Conservation (phyloP, 78 protist genomes). For the Trichosphaerium sp. region DNA sequence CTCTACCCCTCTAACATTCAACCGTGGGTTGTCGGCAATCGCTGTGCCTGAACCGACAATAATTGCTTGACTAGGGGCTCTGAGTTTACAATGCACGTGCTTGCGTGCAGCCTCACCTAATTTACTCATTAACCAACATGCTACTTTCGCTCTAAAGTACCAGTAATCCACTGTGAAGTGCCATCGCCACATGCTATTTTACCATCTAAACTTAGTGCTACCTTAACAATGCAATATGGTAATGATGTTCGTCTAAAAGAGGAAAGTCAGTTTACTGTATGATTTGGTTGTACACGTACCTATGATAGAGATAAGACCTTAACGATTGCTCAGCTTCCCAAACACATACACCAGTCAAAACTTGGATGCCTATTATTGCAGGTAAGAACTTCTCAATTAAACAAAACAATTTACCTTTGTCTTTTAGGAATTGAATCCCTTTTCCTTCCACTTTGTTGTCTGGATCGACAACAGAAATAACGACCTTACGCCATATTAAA, state of each 20-base stretch:
- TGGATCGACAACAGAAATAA: slow-evolving; percentile 17
- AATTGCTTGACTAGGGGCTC: slow-evolving; percentile 18
- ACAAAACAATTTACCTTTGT: too few species aligned
- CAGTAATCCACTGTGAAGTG: slow-evolving; percentile 32
- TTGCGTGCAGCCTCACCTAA: background rate
- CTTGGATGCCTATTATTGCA: too few species aligned
- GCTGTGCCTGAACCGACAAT: slow-evolving; percentile 23
- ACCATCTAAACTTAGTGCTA: slow-evolving; percentile 19
- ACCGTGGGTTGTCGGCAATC: slow-evolving; percentile 7
- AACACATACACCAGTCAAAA: background rate
- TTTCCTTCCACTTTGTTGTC: slow-evolving; percentile 8
- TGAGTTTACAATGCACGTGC: slow-evolving; percentile 7
- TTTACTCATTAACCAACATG: too few species aligned
- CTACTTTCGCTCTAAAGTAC: too few species aligned
- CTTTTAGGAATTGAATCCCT: background rate
- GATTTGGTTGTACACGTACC: too few species aligned
- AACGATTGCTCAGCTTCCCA: slow-evolving; percentile 5
- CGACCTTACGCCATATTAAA: too few species aligned
- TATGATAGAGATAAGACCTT: slow-evolving; percentile 17
- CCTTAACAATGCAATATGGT: slow-evolving; percentile 23
- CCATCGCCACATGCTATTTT: slow-evolving; percentile 22
- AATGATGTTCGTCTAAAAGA: background rate
- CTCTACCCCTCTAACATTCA: background rate
- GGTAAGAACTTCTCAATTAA: too few species aligned
- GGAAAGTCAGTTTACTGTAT: too few species aligned